Percentiles rank a stretch among this genome's conserved stretches.
phyloP scores from a whole-genome alignment of 2,329 filamentous ascomycete genomes.

The Allantophomopsis cytisporea region DNA sequence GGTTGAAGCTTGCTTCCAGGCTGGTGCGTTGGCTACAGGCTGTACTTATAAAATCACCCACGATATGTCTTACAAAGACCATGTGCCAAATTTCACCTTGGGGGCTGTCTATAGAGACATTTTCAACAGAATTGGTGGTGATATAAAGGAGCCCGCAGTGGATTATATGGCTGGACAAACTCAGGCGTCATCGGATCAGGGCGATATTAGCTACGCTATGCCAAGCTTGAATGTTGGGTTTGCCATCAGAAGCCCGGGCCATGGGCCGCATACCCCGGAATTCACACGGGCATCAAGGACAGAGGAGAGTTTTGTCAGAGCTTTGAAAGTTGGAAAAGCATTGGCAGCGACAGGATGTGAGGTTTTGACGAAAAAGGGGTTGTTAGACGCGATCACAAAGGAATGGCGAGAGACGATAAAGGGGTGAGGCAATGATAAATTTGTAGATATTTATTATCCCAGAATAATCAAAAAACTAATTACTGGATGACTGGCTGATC shows the following conservation, averaged over 20 bases:
- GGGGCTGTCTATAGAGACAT: constrained; percentile 28
- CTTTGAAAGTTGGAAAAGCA: constrained; percentile 31
- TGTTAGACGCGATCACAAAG: constrained; percentile 27
- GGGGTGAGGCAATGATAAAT: background rate
- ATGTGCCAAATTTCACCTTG: constrained; percentile 37
- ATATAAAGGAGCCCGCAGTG: constrained; percentile 22
- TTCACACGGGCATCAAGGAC: constrained; percentile 38
- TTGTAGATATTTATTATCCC: too few relatives aligned
- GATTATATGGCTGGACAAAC: constrained; percentile 27
- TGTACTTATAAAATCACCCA: constrained; percentile 29
- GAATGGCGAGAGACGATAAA: constrained; percentile 19
- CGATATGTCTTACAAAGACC: constrained; percentile 33
- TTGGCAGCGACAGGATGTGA: constrained; percentile 33
- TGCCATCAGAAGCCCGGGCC: constrained; percentile 29
- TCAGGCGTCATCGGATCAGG: constrained; percentile 45
- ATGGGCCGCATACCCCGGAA: constrained; percentile 36
- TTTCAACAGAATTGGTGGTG: constrained; percentile 25
- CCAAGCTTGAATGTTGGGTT: constrained; percentile 40
- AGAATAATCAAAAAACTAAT: too few relatives aligned
- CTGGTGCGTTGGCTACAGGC: constrained; percentile 33
- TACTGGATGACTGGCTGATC: too few relatives aligned
- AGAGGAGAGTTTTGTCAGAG: constrained; percentile 28
- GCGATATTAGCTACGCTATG: constrained; percentile 41
- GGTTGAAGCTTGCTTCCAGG: constrained; percentile 31
- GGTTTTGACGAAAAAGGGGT: constrained; percentile 25